Evolutionary conservation across 2,329 filamentous ascomycete species (phyloP), one percentile per base, ranked within the genome.

Genomic region (Stachybotrys chlorohalonatus): DNA sequence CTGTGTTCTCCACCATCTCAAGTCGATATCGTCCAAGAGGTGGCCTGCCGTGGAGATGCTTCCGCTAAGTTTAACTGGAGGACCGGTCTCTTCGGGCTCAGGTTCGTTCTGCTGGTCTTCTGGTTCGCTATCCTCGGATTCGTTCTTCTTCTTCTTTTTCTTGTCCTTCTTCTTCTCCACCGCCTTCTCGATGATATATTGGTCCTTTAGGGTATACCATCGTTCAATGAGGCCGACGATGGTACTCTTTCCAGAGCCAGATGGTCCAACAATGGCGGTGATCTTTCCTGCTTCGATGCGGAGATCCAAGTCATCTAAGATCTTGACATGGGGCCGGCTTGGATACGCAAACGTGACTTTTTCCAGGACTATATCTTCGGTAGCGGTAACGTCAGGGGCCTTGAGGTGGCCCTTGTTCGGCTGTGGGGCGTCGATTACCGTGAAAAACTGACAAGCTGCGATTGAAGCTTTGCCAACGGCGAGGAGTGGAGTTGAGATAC

Each of bases 291-390:
- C 75, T 56, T 80, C 74, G 54, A 90, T 80, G 0, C 67, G 72
- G 8, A 89, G 68, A 60, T 78, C 75, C 3, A 89, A 66, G 3
- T 76, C 70, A 59, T 87, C 77, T 1, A 89, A 68, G 0, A 89
- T 81, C 61, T 82, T 82, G 57, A 85, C 79, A 55, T 84, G 77
- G 0, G 83, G 82, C 11, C 85, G 75, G 51, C 73, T 82, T 0
- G 88, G 88, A 62, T 92, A 92, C 2, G 86, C 81, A 62, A 92
- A 91, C n/a, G 77, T 80, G 11, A 92, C 80, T 47, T 82, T 74
- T 11, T 81, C 70, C 47, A 92, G 81, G 6, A 70, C 59, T 49
- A 75, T 73, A 51, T 75, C 70, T 3, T 73, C 60, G 5, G 62
- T 67, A 7, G 73, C 67, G 7, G 69, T 66, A 1, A 73, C 68